A percentile compares a stretch with the other conserved stretches of the same genome.
Evolutionary conservation across 2,329 filamentous ascomycete genomes (phyloP).

Genomic region (Helotiales sp.): DNA sequence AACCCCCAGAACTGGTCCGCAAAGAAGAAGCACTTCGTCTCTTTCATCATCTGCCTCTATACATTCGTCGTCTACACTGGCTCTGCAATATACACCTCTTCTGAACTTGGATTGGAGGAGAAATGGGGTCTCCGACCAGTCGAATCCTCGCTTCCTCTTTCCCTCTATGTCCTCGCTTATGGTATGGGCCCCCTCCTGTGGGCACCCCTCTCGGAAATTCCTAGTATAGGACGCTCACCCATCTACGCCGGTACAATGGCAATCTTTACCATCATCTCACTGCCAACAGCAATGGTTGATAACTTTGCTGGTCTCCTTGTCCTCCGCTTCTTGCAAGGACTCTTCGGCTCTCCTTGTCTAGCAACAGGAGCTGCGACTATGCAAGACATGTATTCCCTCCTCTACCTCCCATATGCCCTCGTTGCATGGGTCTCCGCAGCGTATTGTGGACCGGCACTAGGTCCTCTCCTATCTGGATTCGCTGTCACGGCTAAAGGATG

Average conservation of each 20-base stretch:
- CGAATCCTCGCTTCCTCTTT: constrained; percentile 56
- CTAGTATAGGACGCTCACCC: constrained; percentile 64
- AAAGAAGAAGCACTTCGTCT: constrained; percentile 42
- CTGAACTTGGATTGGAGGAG: constrained; percentile 47
- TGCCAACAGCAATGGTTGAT: constrained; percentile 62
- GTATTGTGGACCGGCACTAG: constrained; percentile 54
- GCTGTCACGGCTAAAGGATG: constrained; percentile 56
- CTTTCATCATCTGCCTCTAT: constrained; percentile 52
- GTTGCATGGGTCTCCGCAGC: constrained; percentile 58
- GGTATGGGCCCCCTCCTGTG: constrained; percentile 65
- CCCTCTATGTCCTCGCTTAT: constrained; percentile 64
- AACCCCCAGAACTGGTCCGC: constrained; percentile 58
- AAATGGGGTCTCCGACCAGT: constrained; percentile 53
- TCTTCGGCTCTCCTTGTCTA: constrained; percentile 66
- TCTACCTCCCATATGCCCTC: constrained; percentile 58
- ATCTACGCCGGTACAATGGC: constrained; percentile 68
- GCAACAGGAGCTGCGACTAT: constrained; percentile 57
- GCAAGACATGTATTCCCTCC: constrained; percentile 54
- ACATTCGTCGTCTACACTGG: constrained; percentile 60
- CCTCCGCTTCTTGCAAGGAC: constrained; percentile 63
- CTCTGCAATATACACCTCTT: constrained; percentile 49
- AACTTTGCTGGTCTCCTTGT: constrained; percentile 66
- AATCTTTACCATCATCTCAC: constrained; percentile 65
- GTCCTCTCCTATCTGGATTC: constrained; percentile 61
- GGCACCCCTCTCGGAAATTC: constrained; percentile 67